Evolutionary conservation across 2,329 filamentous ascomycete species (phyloP).

Genomic region (Ambrosiella cleistominuta): DNA sequence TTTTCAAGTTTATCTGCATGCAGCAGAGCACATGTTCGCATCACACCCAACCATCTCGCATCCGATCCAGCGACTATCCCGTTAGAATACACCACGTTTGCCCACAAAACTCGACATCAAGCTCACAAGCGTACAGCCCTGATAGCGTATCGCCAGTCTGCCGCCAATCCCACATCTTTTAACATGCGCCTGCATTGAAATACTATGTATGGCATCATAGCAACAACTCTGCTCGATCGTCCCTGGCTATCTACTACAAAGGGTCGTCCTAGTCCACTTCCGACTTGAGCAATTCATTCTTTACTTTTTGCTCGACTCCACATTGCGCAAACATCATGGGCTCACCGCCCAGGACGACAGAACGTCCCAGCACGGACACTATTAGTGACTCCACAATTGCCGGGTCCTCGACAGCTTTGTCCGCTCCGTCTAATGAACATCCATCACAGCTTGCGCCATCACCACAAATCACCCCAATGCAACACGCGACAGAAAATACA

Average conservation of each 20-base stretch:
- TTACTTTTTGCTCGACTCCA: too few relatives aligned
- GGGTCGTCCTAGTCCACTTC: neutral
- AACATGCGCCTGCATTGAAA: constrained; percentile 6
- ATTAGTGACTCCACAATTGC: neutral
- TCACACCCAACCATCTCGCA: neutral
- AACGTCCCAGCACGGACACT: neutral
- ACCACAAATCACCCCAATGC: neutral
- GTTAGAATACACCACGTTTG: neutral
- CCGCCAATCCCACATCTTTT: neutral
- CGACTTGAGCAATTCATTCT: neutral
- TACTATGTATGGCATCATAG: constrained; percentile 11
- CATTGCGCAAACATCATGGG: neutral
- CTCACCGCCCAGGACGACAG: neutral
- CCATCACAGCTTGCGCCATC: neutral
- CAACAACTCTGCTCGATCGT: constrained; percentile 6
- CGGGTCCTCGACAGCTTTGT: neutral
- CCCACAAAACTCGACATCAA: neutral
- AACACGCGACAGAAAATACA: neutral
- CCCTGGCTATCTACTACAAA: constrained; percentile 1
- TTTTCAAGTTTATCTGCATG: neutral
- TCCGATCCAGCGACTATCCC: neutral
- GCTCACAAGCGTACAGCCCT: neutral
- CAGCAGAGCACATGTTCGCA: neutral
- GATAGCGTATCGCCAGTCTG: neutral
- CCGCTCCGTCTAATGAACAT: neutral